Evolutionary conservation across 1,284 basidiomycete species (phyloP), one percentile per base, ranked within the genome.

Genomic region (Prillingera fragicola): DNA sequence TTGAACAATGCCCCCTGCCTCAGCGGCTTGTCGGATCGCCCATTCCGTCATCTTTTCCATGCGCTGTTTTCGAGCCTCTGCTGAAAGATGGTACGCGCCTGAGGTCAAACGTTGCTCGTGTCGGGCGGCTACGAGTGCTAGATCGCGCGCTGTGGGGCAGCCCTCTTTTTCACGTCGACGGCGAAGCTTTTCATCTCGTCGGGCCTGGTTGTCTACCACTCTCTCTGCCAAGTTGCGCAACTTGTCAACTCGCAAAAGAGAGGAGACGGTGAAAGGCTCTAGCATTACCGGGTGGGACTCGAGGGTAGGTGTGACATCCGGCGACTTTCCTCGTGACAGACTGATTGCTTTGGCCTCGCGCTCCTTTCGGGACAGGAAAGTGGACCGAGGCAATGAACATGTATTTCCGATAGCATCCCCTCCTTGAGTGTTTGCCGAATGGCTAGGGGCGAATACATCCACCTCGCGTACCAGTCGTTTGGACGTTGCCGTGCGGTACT

Each of bases 1-100:
- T 19, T 62, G 57, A 5, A 68, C 61, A 3, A 66, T 10, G 7
- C 42, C 49, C 8, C 63, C 62, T 28, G 64, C 62, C 18, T 49
- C 43, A 12, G 55, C 48, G 5, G 60, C 43, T 4, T 33, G 24
- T 10, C 63, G 49, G 25, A 69, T 53, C 10, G 52, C 55, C 56
- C 57, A 63, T 13, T 22, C 25, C 2, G 50, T 40, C 21, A 69
- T 40, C n/a, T 42, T 26, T 5, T 34, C 31, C 42, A 62, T 57
- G 40, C 58, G 58, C 14, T 26, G 29, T 15, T 35, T 26, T 18
- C 44, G 47, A 38, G 62, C 57, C 7, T 33, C 28, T 14, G 33
- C 41, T 4, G 39, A 33, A 3, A 54, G 42, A 24, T 37, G 22
- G 28, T 39, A 50, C 8, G 38, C 25, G 21, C 37, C 41, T 15